Evolutionary conservation across 371 early-diverging fungal species (phyloP).

Genomic region (Mucor indicus): DNA sequence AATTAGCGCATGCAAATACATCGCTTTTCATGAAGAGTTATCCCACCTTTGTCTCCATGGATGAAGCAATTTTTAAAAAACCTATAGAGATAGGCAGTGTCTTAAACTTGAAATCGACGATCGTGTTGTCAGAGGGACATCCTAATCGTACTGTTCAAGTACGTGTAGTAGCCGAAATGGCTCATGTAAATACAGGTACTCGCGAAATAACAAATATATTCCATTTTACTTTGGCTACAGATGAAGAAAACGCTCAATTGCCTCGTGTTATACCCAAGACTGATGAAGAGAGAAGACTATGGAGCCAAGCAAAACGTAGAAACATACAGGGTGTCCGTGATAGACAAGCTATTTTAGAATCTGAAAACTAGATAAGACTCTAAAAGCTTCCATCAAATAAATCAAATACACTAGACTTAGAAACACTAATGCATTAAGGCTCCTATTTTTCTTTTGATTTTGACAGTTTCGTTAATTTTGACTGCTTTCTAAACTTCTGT

Average conservation of each 20-base stretch:
- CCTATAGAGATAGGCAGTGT: conserved; percentile 88
- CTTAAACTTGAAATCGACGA: conserved; percentile 65
- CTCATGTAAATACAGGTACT: conserved; percentile 56
- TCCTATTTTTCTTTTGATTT: too few species aligned
- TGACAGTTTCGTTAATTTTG: too few species aligned
- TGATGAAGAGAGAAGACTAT: conserved; percentile 72
- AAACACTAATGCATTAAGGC: too few species aligned
- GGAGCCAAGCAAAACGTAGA: conserved; percentile 66
- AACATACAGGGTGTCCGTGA: conserved; percentile 25
- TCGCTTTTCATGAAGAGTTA: conserved; percentile 56
- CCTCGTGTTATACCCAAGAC: conserved; percentile 56
- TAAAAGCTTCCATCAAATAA: too few species aligned
- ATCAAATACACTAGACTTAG: too few species aligned
- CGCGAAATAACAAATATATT: conserved; percentile 76
- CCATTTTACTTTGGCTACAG: conserved; percentile 69
- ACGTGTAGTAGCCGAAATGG: conserved; percentile 69
- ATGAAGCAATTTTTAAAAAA: conserved; percentile 81
- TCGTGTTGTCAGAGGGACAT: conserved; percentile 58
- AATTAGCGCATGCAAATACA: conserved; percentile 76
- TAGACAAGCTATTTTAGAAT: conserved; percentile 20
- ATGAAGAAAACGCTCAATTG: conserved; percentile 17
- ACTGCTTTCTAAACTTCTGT: too few species aligned
- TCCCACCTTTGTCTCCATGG: conserved; percentile 66
- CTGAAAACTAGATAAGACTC: too few species aligned
- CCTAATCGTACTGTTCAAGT: conserved; percentile 66